Evolutionary conservation across 768 basidiomycete genomes (phyloP), one percentile per base, ranked within the genome.

Genomic region (Hygrophorus pudorinus): DNA sequence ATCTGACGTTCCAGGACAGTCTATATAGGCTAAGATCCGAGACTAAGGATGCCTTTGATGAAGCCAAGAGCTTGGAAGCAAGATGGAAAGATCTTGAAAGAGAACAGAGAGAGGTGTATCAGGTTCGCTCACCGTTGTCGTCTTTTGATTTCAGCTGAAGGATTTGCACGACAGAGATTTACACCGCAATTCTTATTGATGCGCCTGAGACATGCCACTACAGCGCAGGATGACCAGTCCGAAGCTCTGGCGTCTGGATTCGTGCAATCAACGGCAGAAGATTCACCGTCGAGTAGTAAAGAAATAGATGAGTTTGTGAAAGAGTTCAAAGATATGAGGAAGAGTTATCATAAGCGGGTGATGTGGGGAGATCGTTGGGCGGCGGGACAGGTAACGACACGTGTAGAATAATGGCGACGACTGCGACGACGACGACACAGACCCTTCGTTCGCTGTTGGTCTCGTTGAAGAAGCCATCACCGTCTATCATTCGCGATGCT

Each of bases 311-410:
- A 83, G 35, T 98, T 97, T 51, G 76, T 96, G 42, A 80, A 70
- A 53, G 79, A 89, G 53, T 96, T 93, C 66, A 88, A 83, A 56
- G 89, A 91, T 41, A 59, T 79, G 32, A 66, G 94, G 51, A 93
- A 89, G 64, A 71, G 73, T n/a, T 97, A 91, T 61, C 93, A 98
- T 60, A 96, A 94, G 63, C 72, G 93, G 13, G 81, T 80, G 2
- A 81, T 94, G 58, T 96, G 89, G 86, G 78, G 79, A 13, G 86
- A 91, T 57, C 71, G 82, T 52, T 97, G 93, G 90, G 69, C 79
- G 1, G 72, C 75, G 28, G 88, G 87, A 2, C 81, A 89, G 52
- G 90, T 97, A n/a, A n/a, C n/a, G n/a, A n/a, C n/a, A n/a, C n/a
- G n/a, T n/a, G n/a, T n/a, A n/a, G n/a, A n/a, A n/a, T n/a, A n/a